Base-by-base conservation (phyloP, 108 stramenopile species). In the Skeletonema grethae region DNA sequence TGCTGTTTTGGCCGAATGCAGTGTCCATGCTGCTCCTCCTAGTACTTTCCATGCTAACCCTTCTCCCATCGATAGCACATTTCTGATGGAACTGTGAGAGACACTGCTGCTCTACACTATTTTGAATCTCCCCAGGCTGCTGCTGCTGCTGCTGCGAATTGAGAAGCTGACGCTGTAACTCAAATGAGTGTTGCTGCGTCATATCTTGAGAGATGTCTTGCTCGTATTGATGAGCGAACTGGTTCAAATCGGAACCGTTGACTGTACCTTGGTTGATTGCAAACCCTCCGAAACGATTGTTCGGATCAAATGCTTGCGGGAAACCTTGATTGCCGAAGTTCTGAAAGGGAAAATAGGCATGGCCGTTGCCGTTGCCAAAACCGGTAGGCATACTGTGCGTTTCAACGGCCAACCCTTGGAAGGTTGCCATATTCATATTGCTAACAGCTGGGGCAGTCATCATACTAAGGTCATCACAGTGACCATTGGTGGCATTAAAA, bases 111-210 rank as follows among this genome's bases (percentile, higher is more conserved):
- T 53, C 50, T 8, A 53, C 50, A 22, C 20, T 18, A 22, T 53
- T 53, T 53, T 48, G 46, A 48, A 48, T 48, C 18, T 48, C 46
- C 11, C 50, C 6, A 9, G 4, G 8, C 18, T 53, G 22, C 5
- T n/a, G 50, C 2, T 50, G 20, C 20, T 20, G 20, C 46, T 48
- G 46, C 46, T 48, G 46, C 46, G 3, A n/a, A 20, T 8, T 0
- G 50, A n/a, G 22, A 24, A 53, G 50, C 50, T 53, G 22, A 24
- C 50, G 50, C 50, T 53, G 50, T 8, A 53, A 53, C 50, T 53
- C 50, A 53, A 53, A 22, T 22, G 22, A 53, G n/a, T 22, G 50
- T 24, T 53, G 5, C 2, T 53, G 50, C 18, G 50, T 53, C 50
- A 53, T 53, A 53, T 53, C 50, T 0, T 22, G 50, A 53, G 50